Conservation (phyloP, 257 asterid species). For the Capsicum rhomboideum region DNA sequence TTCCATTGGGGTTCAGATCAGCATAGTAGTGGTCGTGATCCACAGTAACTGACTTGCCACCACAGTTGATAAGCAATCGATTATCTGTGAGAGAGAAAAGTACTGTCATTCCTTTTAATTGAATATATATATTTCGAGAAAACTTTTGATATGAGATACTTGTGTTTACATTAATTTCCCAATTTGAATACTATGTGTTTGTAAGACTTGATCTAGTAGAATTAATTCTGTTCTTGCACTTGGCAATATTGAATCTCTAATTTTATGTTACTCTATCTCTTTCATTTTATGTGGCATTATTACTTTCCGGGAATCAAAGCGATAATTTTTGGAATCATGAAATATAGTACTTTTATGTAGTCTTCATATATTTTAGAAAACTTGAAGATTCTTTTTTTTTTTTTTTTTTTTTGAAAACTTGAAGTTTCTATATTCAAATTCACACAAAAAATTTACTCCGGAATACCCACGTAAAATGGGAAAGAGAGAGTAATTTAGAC, state of each 20-base stretch:
- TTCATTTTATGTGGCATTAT: not conserved
- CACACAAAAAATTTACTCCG: not conserved
- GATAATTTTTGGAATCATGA: not conserved
- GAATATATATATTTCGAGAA: not conserved
- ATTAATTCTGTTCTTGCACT: not conserved
- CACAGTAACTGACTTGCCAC: not conserved
- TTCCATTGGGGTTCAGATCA: not conserved
- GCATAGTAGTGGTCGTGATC: not conserved
- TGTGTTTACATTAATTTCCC: not conserved
- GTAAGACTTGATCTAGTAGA: not conserved
- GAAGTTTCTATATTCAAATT: not conserved
- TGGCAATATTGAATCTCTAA: not conserved
- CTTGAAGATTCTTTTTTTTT: too few species aligned
- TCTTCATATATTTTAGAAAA: not conserved
- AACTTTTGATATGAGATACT: not conserved
- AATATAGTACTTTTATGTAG: not conserved
- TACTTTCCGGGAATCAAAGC: not conserved
- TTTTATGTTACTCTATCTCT: not conserved
- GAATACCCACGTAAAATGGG: not conserved
- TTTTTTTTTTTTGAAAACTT: not conserved
- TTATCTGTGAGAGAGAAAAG: not conserved
- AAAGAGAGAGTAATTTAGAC: not conserved
- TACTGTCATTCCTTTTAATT: not conserved
- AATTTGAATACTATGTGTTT: not conserved
- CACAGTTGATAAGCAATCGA: slow-evolving; percentile 11